Percentiles rank a stretch among this genome's conserved stretches.
phyloP scores from a whole-genome alignment of 208 protist genomes.

The Acanthamoeba royreba region DNA sequence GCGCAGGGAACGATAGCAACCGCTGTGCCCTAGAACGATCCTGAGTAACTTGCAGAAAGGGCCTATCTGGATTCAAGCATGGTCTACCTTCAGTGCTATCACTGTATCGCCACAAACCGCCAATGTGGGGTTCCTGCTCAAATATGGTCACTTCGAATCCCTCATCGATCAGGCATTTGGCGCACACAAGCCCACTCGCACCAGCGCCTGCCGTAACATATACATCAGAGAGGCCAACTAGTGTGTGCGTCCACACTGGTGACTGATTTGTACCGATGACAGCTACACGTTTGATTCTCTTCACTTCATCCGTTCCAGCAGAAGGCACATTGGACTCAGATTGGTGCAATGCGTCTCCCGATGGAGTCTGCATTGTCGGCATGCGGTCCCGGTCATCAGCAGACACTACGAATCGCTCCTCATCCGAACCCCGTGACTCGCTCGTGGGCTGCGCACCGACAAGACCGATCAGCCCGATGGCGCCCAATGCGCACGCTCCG shows the following conservation, averaged over 20 bases:
- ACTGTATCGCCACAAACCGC: background rate
- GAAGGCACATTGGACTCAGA: too few relatives aligned
- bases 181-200: background rate
- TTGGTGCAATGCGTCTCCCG: too few relatives aligned
- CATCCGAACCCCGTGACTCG: too few relatives aligned
- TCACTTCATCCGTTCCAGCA: too few relatives aligned
- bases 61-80: background rate
- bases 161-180: background rate
- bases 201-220: background rate
- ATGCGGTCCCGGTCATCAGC: too few relatives aligned
- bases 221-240: background rate
- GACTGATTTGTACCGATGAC: background rate
- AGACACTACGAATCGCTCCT: too few relatives aligned
- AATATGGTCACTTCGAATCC: background rate
- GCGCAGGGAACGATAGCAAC: background rate
- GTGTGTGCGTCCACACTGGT: background rate
- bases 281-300: background rate
- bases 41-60: background rate
- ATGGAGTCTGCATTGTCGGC: too few relatives aligned
- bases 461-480: too few relatives aligned
- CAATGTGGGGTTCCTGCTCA: slow-evolving; percentile 11
- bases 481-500: too few relatives aligned
- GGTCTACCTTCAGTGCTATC: background rate
- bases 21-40: background rate
- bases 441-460: too few relatives aligned